Percentiles rank a stretch among this genome's conserved stretches.
Conservation (phyloP, 1,139 yeast species). For the Maudiozyma humilis region DNA sequence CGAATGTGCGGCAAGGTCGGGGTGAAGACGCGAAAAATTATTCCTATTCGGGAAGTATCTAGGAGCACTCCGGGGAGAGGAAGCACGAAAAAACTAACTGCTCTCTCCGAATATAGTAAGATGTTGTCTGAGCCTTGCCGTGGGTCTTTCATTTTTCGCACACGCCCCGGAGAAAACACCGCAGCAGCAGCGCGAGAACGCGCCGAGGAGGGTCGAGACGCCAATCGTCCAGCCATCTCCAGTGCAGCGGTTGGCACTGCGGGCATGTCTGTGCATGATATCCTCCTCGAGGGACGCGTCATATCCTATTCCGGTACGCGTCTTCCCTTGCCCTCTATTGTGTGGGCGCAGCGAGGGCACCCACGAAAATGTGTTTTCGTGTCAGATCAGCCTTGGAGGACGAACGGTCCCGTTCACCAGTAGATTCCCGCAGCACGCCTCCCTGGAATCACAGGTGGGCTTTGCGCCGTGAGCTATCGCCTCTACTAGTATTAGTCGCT, state of each 20-base stretch:
- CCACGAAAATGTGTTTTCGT: neutral
- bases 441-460: no score
- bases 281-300: neutral
- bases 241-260: no score
- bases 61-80: neutral
- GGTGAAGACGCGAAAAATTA: neutral
- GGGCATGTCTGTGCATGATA: no score
- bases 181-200: neutral
- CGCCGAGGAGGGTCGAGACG: neutral
- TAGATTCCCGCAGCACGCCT: neutral
- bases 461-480: neutral
- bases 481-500: neutral
- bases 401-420: neutral
- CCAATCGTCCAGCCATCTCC: neutral
- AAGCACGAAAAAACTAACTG: neutral
- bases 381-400: neutral
- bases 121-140: neutral
- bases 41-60: neutral
- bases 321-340: neutral
- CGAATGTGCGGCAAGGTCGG: no score
- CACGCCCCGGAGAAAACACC: neutral
- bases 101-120: neutral
- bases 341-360: neutral
- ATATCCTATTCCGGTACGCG: neutral
- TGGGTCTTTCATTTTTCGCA: neutral